Evolutionary conservation across 176 grass and related monocot genomes (phyloP).

Genomic region (Melocanna baccifera): DNA sequence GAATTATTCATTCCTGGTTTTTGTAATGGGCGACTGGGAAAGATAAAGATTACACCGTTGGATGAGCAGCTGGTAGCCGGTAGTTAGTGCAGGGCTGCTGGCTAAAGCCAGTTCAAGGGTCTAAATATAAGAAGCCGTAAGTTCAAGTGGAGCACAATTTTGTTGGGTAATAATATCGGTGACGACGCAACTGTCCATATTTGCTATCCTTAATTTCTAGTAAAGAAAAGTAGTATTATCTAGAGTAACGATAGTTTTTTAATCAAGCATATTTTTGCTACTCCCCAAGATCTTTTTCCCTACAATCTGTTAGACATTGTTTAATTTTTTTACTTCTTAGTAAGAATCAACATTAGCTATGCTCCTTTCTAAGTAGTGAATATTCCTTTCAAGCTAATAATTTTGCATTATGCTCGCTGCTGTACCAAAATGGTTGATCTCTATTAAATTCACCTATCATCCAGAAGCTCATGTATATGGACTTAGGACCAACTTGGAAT

Average conservation of each 20-base stretch:
- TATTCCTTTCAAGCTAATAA: not conserved
- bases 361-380: not conserved
- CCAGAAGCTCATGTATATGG: not conserved
- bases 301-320: not conserved
- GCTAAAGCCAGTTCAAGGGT: not conserved
- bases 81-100: not conserved
- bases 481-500: not conserved
- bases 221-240: not conserved
- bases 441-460: not conserved
- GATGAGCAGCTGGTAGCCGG: not conserved
- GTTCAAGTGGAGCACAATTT: not conserved
- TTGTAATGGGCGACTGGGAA: not conserved
- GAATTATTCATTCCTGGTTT: not conserved
- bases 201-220: not conserved
- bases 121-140: not conserved
- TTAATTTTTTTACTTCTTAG: not conserved
- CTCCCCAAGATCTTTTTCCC: not conserved
- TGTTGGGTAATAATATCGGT: not conserved
- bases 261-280: not conserved
- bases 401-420: conserved; percentile 1
- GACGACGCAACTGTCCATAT: not conserved
- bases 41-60: not conserved
- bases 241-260: not conserved
- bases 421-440: not conserved
- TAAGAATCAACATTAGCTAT: not conserved